Percentiles rank a stretch among this genome's conserved stretches.
phyloP scores from a whole-genome alignment of 23 red algal species.

The Gracilaria caudata region DNA sequence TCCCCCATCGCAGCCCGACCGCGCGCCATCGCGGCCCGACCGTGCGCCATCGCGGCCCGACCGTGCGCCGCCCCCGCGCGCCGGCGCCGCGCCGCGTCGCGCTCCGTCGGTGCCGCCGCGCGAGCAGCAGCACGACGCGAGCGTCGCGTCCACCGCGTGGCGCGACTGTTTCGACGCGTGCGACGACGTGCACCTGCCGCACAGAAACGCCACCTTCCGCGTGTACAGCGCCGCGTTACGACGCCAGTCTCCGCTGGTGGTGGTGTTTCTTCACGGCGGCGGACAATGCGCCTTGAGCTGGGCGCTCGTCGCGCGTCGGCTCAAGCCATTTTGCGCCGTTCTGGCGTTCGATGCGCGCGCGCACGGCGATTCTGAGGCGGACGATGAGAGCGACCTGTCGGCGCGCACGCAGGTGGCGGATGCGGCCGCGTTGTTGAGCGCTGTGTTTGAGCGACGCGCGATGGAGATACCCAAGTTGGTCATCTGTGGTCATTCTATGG shows the following conservation, averaged over 20 bases:
- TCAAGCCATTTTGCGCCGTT: slow-evolving; percentile 22
- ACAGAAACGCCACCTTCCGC: slow-evolving; percentile 52
- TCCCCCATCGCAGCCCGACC: neutral
- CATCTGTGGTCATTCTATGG: slow-evolving; percentile 95
- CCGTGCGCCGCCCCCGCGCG: neutral
- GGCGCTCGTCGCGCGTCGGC: slow-evolving; percentile 39
- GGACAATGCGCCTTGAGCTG: slow-evolving; percentile 90
- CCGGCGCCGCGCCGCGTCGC: neutral
- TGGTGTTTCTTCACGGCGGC: slow-evolving; percentile 92
- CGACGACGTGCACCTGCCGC: slow-evolving; percentile 34
- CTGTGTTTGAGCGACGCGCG: slow-evolving; percentile 22
- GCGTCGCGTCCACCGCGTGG: slow-evolving; percentile 41
- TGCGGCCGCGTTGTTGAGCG: slow-evolving; percentile 61
- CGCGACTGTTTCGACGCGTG: slow-evolving; percentile 44
- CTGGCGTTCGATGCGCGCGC: slow-evolving; percentile 96
- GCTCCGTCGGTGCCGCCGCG: neutral
- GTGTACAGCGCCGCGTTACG: slow-evolving; percentile 55
- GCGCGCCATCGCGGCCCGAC: neutral
- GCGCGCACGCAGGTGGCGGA: slow-evolving; percentile 79
- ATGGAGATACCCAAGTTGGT: slow-evolving; percentile 55
- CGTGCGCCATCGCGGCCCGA: neutral
- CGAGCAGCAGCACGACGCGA: neutral
- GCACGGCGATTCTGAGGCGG: slow-evolving; percentile 74
- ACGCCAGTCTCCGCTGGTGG: neutral
- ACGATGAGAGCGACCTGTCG: slow-evolving; percentile 82